Base-by-base conservation (phyloP, 345 rosid genomes). In the Arabidopsis arenosa region DNA sequence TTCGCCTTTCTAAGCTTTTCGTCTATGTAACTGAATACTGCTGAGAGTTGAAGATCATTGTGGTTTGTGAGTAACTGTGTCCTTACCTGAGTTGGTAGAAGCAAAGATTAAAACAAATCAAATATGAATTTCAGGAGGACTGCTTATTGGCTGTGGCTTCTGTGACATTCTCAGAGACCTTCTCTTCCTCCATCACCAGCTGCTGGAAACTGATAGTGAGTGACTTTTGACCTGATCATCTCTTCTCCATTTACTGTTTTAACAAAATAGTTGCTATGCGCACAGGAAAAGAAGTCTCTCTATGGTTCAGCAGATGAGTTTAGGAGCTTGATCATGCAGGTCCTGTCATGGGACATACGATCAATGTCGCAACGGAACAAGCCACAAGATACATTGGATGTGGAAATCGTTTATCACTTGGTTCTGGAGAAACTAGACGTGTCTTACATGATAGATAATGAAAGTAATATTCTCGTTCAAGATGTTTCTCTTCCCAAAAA, bases 271-370 rank as follows among this genome's bases (percentile, higher is more conserved):
- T 41, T 66, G 13, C 32, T 41, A 58, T 82, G 78, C 35, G 57
- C 33, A 45, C 82, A 94, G 98, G 86, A 80, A 66, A 85, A 81
- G 78, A 89, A 76, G 63, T 88, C 97, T 10, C 84, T 94, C 6
- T 94, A 89, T 75, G 82, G 81, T 53, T 94, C 98, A 28, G 74
- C 83, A 8, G 83, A 84, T 37, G 97, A 92, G 80, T 65, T 92
- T 4, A 85, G 83, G 75, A 76, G 73, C 80, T 80, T 94, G 85
- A 82, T 94, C 53, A 65, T 79, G 39, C 92, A 89, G 80, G 95
- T 89, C 18, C 91, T 94, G 62, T 85, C 93, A 13, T 94, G 98
- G 98, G 98, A 94, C 84, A 92, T 94, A 65, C 89, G 95, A 68
- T 92, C 98, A 60, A 74, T 87, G 65, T 94, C 95, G 10, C 98